Evolutionary conservation across 2,329 filamentous ascomycete species (phyloP).

Genomic region (Paecilomyces formosus): DNA sequence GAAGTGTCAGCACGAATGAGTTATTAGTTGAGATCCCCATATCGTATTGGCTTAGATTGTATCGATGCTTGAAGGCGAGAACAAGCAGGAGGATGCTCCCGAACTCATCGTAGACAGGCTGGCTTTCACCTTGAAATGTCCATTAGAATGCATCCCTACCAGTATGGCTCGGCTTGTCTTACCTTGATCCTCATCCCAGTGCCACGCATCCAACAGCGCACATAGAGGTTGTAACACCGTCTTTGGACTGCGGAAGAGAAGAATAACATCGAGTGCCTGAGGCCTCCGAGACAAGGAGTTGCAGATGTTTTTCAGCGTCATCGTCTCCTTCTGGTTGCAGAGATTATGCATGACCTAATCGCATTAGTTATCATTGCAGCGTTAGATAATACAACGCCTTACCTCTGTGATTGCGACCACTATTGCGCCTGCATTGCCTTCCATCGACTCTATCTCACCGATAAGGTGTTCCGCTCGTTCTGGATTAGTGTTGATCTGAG

Average conservation of each 20-base stretch:
- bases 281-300: constrained; percentile 50
- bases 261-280: constrained; percentile 50
- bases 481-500: constrained; percentile 68
- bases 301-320: constrained; percentile 56
- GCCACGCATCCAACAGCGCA: constrained; percentile 54
- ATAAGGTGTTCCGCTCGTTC: constrained; percentile 70
- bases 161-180: constrained; percentile 1
- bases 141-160: constrained; percentile 10
- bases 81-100: constrained; percentile 54
- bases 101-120: constrained; percentile 60
- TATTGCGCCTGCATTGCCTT: constrained; percentile 84
- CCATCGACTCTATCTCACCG: constrained; percentile 77
- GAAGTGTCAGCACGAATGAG: constrained; percentile 50
- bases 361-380: constrained; percentile 3
- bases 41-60: constrained; percentile 45
- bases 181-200: constrained; percentile 57
- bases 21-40: constrained; percentile 44
- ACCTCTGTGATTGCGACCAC: constrained; percentile 70
- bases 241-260: constrained; percentile 52
- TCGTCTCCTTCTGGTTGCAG: constrained; percentile 54
- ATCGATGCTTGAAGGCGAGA: constrained; percentile 51
- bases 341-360: constrained; percentile 46
- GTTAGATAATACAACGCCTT: constrained; percentile 14
- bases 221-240: constrained; percentile 53
- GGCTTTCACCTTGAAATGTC: constrained; percentile 46